phyloP scores from a whole-genome alignment of 2,329 filamentous ascomycete genomes.

The Alternaria incomplexa region DNA sequence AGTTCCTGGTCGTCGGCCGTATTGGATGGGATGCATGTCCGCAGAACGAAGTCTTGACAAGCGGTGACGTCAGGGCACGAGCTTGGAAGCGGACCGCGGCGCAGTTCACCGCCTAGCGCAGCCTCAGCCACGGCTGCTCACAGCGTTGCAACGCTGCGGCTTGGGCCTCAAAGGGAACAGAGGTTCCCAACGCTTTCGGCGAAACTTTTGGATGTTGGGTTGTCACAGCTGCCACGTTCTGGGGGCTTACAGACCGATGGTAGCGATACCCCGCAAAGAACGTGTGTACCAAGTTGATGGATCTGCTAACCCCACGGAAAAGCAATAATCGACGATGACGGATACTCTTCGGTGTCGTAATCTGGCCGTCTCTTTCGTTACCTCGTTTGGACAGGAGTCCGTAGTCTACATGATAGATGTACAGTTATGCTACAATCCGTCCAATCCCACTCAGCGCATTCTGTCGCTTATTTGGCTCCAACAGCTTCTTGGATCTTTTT shows the following conservation, averaged over 20 bases:
- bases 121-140: conserved; percentile 20
- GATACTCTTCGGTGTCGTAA: background rate
- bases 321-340: background rate
- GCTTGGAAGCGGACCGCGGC: conserved; percentile 2
- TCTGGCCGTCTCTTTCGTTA: background rate
- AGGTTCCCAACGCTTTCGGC: background rate
- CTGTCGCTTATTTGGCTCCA: conserved; percentile 24
- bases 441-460: background rate
- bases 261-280: background rate
- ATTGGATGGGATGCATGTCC: conserved; percentile 20
- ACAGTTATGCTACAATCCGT: conserved; percentile 7
- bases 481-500: conserved; percentile 62
- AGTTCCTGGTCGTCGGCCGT: conserved; percentile 17
- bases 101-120: conserved; percentile 3
- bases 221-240: conserved; percentile 1
- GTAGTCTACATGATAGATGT: conserved; percentile 6
- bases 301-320: background rate
- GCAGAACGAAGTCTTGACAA: background rate
- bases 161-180: background rate
- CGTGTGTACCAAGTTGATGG: background rate
- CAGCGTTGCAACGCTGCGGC: background rate
- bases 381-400: background rate
- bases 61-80: conserved; percentile 29
- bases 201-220: background rate
- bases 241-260: background rate